These are phyloP conservation scores for Hygrophila difformis DNA, from an alignment of 257 asterid species.

Conservation along the genomic window DNA sequence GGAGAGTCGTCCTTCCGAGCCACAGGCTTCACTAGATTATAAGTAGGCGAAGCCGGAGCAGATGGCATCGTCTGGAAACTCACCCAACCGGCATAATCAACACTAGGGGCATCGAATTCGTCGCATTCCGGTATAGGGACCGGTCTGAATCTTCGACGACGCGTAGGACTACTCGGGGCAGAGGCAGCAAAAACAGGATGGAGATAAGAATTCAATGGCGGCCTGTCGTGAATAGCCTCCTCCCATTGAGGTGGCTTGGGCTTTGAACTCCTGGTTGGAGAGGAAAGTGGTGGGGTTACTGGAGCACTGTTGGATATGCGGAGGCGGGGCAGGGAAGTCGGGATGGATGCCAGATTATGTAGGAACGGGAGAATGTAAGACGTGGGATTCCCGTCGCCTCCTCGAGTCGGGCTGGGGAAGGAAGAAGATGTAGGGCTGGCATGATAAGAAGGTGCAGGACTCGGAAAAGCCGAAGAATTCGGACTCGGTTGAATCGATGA, in stretches of 20 bases:
- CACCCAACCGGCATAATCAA: slow-evolving; percentile 38
- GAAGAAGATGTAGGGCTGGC: slow-evolving; percentile 67
- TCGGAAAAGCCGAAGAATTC: slow-evolving; percentile 51
- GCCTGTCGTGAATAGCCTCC: slow-evolving; percentile 41
- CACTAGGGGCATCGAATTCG: slow-evolving; percentile 33
- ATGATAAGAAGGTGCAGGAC: slow-evolving; percentile 72
- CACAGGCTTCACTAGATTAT: slow-evolving; percentile 47
- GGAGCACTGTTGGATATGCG: slow-evolving; percentile 85
- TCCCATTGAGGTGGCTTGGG: slow-evolving; percentile 35
- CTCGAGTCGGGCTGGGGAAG: slow-evolving; percentile 63
- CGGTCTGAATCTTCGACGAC: slow-evolving; percentile 43
- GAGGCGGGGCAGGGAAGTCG: slow-evolving; percentile 47
- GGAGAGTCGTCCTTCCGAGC: slow-evolving; percentile 26
- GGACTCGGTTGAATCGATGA: slow-evolving; percentile 67
- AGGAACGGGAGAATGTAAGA: slow-evolving; percentile 47
- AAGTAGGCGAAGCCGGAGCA: slow-evolving; percentile 56
- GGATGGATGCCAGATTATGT: slow-evolving; percentile 35
- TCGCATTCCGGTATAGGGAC: slow-evolving; percentile 78
- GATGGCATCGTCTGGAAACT: slow-evolving; percentile 31
- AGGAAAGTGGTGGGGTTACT: slow-evolving; percentile 81
- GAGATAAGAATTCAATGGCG: slow-evolving; percentile 35
- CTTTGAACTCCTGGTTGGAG: slow-evolving; percentile 64
- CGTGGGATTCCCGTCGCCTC: slow-evolving; percentile 39
- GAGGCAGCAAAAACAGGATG: slow-evolving; percentile 61
- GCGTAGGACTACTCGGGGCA: slow-evolving; percentile 79